Evolutionary conservation across 2,329 filamentous ascomycete genomes (phyloP), one percentile per base, ranked within the genome.

Genomic region (Chalaropsis thielavioides): DNA sequence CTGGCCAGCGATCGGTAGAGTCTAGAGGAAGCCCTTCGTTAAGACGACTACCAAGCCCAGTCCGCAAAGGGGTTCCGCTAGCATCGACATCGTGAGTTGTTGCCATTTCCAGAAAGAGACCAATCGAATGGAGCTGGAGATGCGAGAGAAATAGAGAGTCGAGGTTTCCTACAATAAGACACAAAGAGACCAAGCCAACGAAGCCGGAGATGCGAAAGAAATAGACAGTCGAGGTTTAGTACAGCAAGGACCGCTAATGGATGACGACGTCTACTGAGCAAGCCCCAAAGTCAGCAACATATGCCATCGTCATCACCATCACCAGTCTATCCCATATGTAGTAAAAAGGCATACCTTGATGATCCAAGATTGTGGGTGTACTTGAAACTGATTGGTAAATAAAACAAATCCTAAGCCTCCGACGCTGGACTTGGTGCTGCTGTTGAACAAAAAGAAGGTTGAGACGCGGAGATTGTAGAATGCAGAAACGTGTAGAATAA

Each of bases 1-100:
- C 66, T 51, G 66, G 66, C 66, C 66, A 67, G 35, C 66, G 66
- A 54, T 61, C 59, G 8, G 66, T 67, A 2, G 66, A 67, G 15
- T 67, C 41, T 8, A 15, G 35, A 31, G 63, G 59, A n/a, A 64
- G 51, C 17, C 62, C 65, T 40, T 63, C 49, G n/a, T 63, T 66
- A 10, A 54, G 17, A 44, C 43, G 65, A 38, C 56, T 51, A 22
- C 44, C 44, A 17, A 49, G 7, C 7, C 54, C 54, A 56, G 54
- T 61, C 61, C 61, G 61, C 13, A 64, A 15, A 17, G 38, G 46
- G 40, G 61, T n/a, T 31, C 54, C 61, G 19, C 61, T 54, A 10
- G 54, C 6, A 17, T 13, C 54, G 24, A 17, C 4, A 8, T 11
- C 3, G 19, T 38, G 24, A n/a, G 27, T 1, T 8, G 44, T n/a